Evolutionary conservation across 2,329 filamentous ascomycete species (phyloP).

Genomic region (Leptographium galeiforme): DNA sequence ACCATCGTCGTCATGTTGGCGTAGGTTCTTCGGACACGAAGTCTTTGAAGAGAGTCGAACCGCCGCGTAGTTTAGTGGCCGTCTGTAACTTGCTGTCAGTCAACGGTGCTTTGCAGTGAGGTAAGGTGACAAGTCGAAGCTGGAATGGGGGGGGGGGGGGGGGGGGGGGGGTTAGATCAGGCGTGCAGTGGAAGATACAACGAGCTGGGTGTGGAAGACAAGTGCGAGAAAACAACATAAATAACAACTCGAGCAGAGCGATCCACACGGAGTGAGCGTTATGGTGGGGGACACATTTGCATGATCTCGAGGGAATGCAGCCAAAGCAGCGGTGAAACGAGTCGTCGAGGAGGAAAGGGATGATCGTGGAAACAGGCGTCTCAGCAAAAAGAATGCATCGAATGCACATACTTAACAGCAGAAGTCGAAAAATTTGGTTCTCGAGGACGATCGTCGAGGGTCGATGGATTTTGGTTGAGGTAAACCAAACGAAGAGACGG

Average conservation of each 20-base stretch:
- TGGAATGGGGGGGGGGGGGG: too few relatives aligned
- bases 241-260: background rate
- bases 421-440: background rate
- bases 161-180: too few relatives aligned
- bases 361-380: slow-evolving; percentile 1
- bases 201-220: background rate
- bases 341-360: background rate
- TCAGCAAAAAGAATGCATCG: background rate
- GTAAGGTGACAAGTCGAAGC: background rate
- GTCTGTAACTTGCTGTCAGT: too few relatives aligned
- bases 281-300: background rate
- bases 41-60: background rate
- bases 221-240: too few relatives aligned
- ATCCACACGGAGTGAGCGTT: background rate
- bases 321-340: slow-evolving; percentile 1
- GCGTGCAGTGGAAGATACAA: background rate
- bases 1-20: slow-evolving; percentile 39
- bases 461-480: background rate
- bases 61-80: too few relatives aligned
- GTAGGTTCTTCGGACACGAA: slow-evolving; percentile 8
- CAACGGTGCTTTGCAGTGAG: too few relatives aligned
- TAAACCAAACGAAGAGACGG: background rate
- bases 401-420: background rate
- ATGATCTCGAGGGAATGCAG: background rate
- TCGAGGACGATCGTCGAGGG: background rate